Evolutionary conservation across 2,329 filamentous ascomycete genomes (phyloP), one percentile per base, ranked within the genome.

Genomic region (Dactylellina cionopaga): DNA sequence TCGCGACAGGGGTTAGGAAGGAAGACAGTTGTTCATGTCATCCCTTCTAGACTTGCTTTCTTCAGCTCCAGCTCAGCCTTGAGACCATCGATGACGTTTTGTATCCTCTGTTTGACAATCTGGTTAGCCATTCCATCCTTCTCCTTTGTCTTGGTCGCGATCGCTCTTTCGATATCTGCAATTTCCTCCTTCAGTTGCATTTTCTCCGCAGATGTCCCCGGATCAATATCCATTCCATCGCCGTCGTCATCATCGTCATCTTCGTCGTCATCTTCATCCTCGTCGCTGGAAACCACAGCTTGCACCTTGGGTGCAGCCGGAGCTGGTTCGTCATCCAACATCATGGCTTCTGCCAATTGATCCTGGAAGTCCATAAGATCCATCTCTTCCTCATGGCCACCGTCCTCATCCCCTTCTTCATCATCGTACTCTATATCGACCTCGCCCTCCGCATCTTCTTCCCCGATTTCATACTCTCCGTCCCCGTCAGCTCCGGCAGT

Each of bases 61-160:
- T 87, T 87, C 54, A 86, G 78, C 68, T 84, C 81, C 74, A 87
- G 77, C 74, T 86, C 84, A n/a, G 82, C 81, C 78, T 84, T 83
- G 60, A 86, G 78, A 59, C 81, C 83, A 25, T 82, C 80, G 46
- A 86, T 81, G 66, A 83, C 84, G 43, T 81, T 81, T 75, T 82
- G 79, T 60, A 85, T 79, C 63, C 85, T 80, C 74, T 81, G 80
- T 78, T 82, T 83, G 74, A 86, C 79, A 69, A 87, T 80, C 10
- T 78, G 78, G 70, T 86, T 86, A 17, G 77, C 79, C 71, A 82
- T 80, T 25, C 80, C 80, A 46, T 83, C 81, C 74, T 82, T 80
- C 56, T 82, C 80, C 46, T 78, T 78, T 25, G 82, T 79, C 17
- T 81, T 81, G 24, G 80, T 78, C 39, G 80, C 80, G 39, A 87